Percentiles rank a stretch among this genome's conserved stretches.
phyloP scores from a whole-genome alignment of 2,329 filamentous ascomycete species.

The Pseudogymnoascus sp. region DNA sequence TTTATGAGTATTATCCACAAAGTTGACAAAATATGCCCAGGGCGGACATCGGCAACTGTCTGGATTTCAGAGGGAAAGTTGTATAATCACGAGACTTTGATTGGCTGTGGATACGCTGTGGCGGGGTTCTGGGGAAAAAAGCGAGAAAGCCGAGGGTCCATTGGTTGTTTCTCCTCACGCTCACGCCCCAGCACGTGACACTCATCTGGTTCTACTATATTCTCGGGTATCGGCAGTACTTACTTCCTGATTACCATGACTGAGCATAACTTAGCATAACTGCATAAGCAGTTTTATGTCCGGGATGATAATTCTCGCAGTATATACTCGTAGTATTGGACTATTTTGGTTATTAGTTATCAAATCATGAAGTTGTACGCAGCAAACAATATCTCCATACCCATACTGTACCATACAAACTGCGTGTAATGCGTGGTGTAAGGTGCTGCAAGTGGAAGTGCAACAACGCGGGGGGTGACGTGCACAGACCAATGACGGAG shows the following conservation, averaged over 20 bases:
- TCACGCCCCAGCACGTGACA: neutral
- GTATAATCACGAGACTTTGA: neutral
- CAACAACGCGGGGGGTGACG: neutral
- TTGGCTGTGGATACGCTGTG: neutral
- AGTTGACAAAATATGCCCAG: neutral
- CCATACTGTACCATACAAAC: neutral
- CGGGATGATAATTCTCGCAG: neutral
- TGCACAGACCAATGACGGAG: slow-evolving; percentile 2
- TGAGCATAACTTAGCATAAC: too few relatives aligned
- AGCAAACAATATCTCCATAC: neutral
- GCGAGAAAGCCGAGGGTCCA: neutral
- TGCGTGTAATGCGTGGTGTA: neutral
- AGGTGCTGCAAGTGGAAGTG: neutral
- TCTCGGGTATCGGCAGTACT: neutral
- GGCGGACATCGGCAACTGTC: slow-evolving; percentile 1
- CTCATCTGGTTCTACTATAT: neutral
- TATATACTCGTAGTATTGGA: neutral
- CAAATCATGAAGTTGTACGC: neutral
- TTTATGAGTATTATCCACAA: neutral
- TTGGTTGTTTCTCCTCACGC: neutral
- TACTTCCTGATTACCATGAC: neutral
- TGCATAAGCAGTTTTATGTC: neutral
- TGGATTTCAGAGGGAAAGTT: neutral
- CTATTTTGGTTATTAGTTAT: neutral
- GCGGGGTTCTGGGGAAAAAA: neutral